Conservation (phyloP, 1,284 basidiomycete species). For the Austroboletus rostrupii region DNA sequence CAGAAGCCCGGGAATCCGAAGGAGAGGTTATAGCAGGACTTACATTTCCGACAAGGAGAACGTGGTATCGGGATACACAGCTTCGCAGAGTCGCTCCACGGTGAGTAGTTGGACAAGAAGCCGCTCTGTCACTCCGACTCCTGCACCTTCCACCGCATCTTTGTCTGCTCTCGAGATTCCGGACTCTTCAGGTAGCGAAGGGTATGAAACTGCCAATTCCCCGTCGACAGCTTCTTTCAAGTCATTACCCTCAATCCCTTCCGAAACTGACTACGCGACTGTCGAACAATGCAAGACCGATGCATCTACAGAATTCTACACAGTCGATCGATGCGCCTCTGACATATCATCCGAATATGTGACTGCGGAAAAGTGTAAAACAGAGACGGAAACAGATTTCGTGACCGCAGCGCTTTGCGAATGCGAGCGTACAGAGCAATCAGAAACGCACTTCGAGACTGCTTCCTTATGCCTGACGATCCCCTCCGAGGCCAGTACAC, state of each 20-base stretch:
- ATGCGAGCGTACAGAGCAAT: constrained; percentile 37
- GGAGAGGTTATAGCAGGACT: constrained; percentile 43
- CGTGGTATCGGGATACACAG: constrained; percentile 22
- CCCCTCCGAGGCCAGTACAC: constrained; percentile 39
- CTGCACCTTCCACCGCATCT: constrained; percentile 22
- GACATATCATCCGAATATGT: constrained; percentile 40
- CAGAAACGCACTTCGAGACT: constrained; percentile 50
- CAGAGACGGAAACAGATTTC: constrained; percentile 46
- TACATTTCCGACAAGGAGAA: constrained; percentile 57
- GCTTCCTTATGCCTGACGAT: constrained; percentile 43
- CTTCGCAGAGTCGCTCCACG: constrained; percentile 32
- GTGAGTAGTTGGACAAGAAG: constrained; percentile 35
- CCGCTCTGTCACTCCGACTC: constrained; percentile 29
- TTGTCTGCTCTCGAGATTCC: constrained; percentile 31
- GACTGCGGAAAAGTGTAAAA: constrained; percentile 50
- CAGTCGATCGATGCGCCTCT: constrained; percentile 35
- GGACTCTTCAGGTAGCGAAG: constrained; percentile 31
- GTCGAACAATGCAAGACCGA: constrained; percentile 43
- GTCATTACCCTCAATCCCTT: constrained; percentile 51
- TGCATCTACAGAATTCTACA: constrained; percentile 48
- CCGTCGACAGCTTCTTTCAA: constrained; percentile 43
- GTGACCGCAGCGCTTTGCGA: constrained; percentile 48
- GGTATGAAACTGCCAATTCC: constrained; percentile 32
- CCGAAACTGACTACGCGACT: constrained; percentile 47
- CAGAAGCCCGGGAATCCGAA: constrained; percentile 54